Conservation (phyloP, 805 yeast genomes). For the Diddensiella transvaalensis region DNA sequence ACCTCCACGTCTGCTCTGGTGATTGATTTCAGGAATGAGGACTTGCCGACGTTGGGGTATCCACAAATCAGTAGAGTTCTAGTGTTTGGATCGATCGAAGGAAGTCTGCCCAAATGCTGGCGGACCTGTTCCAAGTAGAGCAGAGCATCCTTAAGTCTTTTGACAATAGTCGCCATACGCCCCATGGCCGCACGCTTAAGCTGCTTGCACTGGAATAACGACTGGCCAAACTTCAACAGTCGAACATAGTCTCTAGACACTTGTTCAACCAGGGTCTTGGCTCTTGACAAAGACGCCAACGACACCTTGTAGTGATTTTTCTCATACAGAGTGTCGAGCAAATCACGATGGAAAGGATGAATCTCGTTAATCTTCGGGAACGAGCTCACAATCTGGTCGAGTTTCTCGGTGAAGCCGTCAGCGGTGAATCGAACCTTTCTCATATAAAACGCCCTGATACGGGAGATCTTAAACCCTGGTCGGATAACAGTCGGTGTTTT, state of each 20-base stretch:
- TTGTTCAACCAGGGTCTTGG: conserved; percentile 91
- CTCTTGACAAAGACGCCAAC: conserved; percentile 88
- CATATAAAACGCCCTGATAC: conserved; percentile 97
- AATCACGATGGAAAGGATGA: conserved; percentile 97
- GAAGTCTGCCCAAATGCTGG: conserved; percentile 98
- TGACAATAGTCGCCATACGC: conserved; percentile 98
- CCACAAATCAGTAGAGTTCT: conserved; percentile 97
- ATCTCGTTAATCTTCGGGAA: conserved; percentile 97
- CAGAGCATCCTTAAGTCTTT: conserved; percentile 91
- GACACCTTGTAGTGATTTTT: conserved; percentile 98
- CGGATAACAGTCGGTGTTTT: conserved; percentile 99
- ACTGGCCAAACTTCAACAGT: conserved; percentile 93
- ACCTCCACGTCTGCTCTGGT: conserved; percentile 99
- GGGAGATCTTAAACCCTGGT: conserved; percentile 91
- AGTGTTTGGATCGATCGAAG: conserved; percentile 97
- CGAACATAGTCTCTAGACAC: conserved; percentile 94
- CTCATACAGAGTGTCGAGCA: conserved; percentile 96
- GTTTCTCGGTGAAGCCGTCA: conserved; percentile 93
- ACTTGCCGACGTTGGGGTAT: conserved; percentile 98
- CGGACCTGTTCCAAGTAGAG: conserved; percentile 95
- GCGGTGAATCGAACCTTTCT: conserved; percentile 95
- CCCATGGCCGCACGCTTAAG: conserved; percentile 98
- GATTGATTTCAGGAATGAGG: conserved; percentile 86
- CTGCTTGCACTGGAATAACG: conserved; percentile 97
- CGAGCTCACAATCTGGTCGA: conserved; percentile 76